Base-by-base conservation (phyloP, 805 yeast species). In the Teunomyces cretensis region DNA sequence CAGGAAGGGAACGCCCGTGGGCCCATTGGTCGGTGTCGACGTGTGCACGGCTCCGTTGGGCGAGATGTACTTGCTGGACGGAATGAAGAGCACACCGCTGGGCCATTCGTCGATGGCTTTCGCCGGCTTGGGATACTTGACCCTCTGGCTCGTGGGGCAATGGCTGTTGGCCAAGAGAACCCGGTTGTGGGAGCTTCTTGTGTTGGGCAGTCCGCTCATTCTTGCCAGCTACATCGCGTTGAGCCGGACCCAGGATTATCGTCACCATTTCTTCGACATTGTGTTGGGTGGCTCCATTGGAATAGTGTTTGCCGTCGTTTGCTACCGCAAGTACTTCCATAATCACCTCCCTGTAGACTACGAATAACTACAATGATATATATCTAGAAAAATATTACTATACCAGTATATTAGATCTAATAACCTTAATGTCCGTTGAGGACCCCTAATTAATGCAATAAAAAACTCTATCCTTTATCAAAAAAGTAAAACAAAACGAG, bases 51-150 rank as follows among this genome's bases (percentile, higher is more conserved):
- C 58, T 2, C 65, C 65, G 2, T 51, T 56, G 47, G 65, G 65
- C 1, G 36, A 43, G 8, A 19, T 45, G 19, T 40, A 45, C 32
- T 58, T 80, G 22, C 50, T 55, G 13, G 85, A 80, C 50, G 85
- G 84, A 2, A 72, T 77, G 70, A 69, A 79, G 48, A 70, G 79
- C 22, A 74, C 81, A 6, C 85, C 85, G 0, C 75, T 81, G 6
- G 85, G 85, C 17, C 85, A 80, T 52, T 65, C 80, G 8, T 69
- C 80, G 2, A 66, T 74, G 32, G 69, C 82, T n/a, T 80, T 80
- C 55, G 62, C 76, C 12, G 79, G 80, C 1, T 62, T 79, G 43
- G 60, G 68, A 7, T 80, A 63, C 58, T 63, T 80, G 41, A 51
- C 77, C 9, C 56, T 79, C 28, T 79, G 80, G 79, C 49, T 76